Conservation (phyloP, 176 grass and related monocot species). For the Rhynchospora tenuis region DNA sequence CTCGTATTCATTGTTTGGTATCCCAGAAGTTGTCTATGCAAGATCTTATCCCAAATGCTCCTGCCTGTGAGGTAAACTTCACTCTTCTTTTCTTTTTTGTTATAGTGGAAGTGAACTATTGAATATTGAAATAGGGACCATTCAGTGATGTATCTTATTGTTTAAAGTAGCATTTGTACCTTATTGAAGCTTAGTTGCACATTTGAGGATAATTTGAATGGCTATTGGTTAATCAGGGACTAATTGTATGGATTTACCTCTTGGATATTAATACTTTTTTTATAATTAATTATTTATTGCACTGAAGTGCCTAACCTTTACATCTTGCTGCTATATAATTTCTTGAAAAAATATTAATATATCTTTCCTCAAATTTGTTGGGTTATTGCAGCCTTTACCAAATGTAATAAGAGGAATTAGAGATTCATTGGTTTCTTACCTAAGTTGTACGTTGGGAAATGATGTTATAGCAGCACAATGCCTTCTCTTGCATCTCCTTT, state of each 20-base stretch:
- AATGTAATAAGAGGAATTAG: slow-evolving; percentile 51
- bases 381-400: slow-evolving; percentile 57
- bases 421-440: slow-evolving; percentile 63
- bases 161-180: not conserved
- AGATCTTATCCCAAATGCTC: slow-evolving; percentile 55
- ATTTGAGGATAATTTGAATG: not conserved
- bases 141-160: not conserved
- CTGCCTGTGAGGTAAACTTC: slow-evolving; percentile 44
- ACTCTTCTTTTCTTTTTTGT: not conserved
- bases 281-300: not conserved
- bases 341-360: not conserved
- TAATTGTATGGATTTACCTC: not conserved
- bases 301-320: not conserved
- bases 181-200: not conserved
- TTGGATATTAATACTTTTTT: not conserved
- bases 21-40: slow-evolving; percentile 55
- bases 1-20: slow-evolving; percentile 88
- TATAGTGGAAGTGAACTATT: not conserved
- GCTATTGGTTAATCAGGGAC: not conserved
- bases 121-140: not conserved
- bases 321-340: slow-evolving; percentile 1
- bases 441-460: slow-evolving; percentile 56
- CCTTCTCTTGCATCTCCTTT: slow-evolving; percentile 87
- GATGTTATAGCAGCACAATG: slow-evolving; percentile 75
- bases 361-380: not conserved